A percentile compares a stretch with the other conserved stretches of the same genome.
These are phyloP conservation scores for Pezicula rhizophila DNA, from an alignment of 2,329 filamentous ascomycete genomes.

Conservation along the genomic window DNA sequence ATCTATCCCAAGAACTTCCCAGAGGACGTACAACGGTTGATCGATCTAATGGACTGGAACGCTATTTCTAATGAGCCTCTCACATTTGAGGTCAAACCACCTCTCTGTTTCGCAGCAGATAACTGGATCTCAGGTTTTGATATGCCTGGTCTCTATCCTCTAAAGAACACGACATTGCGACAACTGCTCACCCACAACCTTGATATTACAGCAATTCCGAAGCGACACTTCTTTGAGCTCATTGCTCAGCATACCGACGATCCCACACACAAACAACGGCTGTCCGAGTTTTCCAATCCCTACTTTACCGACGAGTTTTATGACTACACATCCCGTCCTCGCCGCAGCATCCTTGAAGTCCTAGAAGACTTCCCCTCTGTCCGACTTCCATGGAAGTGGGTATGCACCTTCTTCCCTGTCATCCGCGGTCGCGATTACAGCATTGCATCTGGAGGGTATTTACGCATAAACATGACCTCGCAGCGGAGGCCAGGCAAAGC, in stretches of 20 bases:
- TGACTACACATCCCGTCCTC: conserved; percentile 88
- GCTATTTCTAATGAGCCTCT: conserved; percentile 64
- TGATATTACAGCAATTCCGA: conserved; percentile 85
- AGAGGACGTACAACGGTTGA: conserved; percentile 70
- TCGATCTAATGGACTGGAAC: conserved; percentile 74
- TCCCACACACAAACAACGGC: conserved; percentile 67
- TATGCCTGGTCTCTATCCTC: conserved; percentile 28
- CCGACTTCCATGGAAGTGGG: conserved; percentile 69
- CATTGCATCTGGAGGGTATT: conserved; percentile 67
- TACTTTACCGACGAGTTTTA: conserved; percentile 85
- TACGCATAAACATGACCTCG: conserved; percentile 7
- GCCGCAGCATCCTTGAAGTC: conserved; percentile 86
- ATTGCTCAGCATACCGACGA: conserved; percentile 72
- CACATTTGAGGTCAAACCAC: conserved; percentile 36
- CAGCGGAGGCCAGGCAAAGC: too few species aligned
- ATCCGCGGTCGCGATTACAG: conserved; percentile 92
- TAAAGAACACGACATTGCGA: conserved; percentile 49
- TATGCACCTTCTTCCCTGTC: conserved; percentile 68
- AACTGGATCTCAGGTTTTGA: conserved; percentile 30
- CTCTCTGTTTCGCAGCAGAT: conserved; percentile 21
- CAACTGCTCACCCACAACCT: conserved; percentile 74
- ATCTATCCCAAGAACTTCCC: conserved; percentile 86
- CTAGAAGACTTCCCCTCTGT: conserved; percentile 85
- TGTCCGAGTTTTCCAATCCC: conserved; percentile 76
- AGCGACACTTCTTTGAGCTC: conserved; percentile 75